These are phyloP conservation scores for Piromyces sp. DNA, from an alignment of 192 early-diverging fungal genomes.

Conservation along the genomic window DNA sequence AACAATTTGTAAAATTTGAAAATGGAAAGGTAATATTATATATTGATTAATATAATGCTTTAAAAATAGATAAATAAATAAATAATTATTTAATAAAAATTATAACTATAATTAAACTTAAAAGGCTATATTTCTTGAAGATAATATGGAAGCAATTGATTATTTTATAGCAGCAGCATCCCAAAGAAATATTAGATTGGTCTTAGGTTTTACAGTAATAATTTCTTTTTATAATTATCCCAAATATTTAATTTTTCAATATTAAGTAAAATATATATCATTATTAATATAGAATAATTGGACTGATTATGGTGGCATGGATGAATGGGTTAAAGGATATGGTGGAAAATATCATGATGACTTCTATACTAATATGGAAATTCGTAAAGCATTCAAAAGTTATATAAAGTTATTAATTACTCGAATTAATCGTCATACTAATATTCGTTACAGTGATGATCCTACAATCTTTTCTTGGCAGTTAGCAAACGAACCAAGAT, in stretches of 20 bases:
- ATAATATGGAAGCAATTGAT: background rate
- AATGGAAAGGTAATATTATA: background rate
- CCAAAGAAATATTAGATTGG: background rate
- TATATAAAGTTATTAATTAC: constrained; percentile 13
- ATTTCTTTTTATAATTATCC: background rate
- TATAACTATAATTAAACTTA: too few relatives aligned
- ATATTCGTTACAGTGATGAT: constrained; percentile 27
- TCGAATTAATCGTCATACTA: constrained; percentile 12
- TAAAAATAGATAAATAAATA: too few relatives aligned
- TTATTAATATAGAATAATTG: constrained; percentile 10
- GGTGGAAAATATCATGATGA: constrained; percentile 11
- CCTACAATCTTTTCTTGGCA: constrained; percentile 44
- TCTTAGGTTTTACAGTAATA: background rate
- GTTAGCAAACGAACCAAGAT: constrained; percentile 15
- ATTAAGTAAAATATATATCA: too few relatives aligned
- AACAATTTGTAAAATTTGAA: background rate
- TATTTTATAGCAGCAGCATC: background rate
- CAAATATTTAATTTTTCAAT: too few relatives aligned
- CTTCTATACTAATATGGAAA: constrained; percentile 11
- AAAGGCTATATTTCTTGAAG: background rate
- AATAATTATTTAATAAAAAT: background rate
- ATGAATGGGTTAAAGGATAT: constrained; percentile 11
- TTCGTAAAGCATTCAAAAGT: constrained; percentile 10
- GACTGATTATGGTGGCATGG: constrained; percentile 18
- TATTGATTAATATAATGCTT: too few relatives aligned